These are phyloP conservation scores for Clitocybe nebularis DNA, from an alignment of 1,284 basidiomycete genomes.

Conservation along the genomic window DNA sequence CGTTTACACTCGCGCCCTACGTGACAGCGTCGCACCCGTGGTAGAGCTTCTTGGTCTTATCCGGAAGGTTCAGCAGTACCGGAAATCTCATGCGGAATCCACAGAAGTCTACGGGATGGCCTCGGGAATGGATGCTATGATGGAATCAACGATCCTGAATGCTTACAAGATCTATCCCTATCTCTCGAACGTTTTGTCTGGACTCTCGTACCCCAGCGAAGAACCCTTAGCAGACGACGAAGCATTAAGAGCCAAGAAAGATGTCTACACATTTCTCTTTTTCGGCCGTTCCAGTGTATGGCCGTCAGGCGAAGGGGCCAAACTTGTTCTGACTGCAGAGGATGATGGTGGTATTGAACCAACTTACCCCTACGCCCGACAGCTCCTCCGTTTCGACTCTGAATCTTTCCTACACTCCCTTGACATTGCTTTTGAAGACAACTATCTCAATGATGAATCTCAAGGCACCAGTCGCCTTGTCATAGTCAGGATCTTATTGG, in stretches of 20 bases:
- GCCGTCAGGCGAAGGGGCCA: slow-evolving; percentile 71
- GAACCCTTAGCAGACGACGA: slow-evolving; percentile 65
- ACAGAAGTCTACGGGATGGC: slow-evolving; percentile 26
- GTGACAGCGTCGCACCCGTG: slow-evolving; percentile 87
- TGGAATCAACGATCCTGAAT: slow-evolving; percentile 65
- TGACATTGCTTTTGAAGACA: slow-evolving; percentile 93
- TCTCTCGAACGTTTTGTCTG: slow-evolving; percentile 82
- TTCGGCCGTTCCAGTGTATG: slow-evolving; percentile 77
- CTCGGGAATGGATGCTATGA: slow-evolving; percentile 33
- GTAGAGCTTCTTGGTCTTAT: slow-evolving; percentile 82
- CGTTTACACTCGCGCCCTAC: slow-evolving; percentile 85
- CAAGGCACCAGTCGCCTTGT: slow-evolving; percentile 72
- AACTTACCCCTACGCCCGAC: slow-evolving; percentile 85
- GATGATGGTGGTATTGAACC: slow-evolving; percentile 71
- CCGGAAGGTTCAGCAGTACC: slow-evolving; percentile 58
- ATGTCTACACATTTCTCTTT: slow-evolving; percentile 81
- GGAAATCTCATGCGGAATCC: slow-evolving; percentile 33
- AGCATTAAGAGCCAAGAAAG: slow-evolving; percentile 62
- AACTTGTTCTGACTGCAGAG: slow-evolving; percentile 68
- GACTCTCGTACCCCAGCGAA: slow-evolving; percentile 84
- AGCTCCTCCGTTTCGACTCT: slow-evolving; percentile 86
- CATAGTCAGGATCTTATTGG: slow-evolving; percentile 83
- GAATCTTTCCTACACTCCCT: slow-evolving; percentile 93
- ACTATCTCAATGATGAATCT: slow-evolving; percentile 80
- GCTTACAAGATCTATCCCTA: slow-evolving; percentile 95